Evolutionary conservation across 306 rosid species (phyloP).

Genomic region (Glycine latifolia): DNA sequence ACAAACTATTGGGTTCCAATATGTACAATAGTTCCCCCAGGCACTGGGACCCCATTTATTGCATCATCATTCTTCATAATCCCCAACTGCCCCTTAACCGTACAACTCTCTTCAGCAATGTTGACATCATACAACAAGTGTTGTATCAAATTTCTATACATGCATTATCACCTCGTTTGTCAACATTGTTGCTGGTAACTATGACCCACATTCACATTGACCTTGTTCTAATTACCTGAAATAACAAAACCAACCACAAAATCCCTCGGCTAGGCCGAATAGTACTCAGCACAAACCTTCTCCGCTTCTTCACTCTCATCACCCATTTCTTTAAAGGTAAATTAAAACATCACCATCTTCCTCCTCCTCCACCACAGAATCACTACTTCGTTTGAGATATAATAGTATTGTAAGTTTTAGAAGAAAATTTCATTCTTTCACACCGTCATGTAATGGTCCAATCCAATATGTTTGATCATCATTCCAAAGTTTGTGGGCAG

Average conservation of each 20-base stretch:
- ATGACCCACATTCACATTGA: constrained; percentile 79
- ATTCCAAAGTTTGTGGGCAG: too few species aligned
- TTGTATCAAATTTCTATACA: too few species aligned
- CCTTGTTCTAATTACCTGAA: constrained; percentile 80
- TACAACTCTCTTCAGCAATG: constrained; percentile 53
- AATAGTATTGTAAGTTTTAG: too few species aligned
- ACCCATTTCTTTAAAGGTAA: constrained; percentile 47
- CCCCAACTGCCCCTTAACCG: constrained; percentile 74
- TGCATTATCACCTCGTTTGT: constrained; percentile 88
- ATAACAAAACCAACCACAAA: constrained; percentile 82
- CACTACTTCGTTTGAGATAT: constrained; percentile 55
- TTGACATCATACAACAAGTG: constrained; percentile 66
- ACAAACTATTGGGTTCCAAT: constrained; percentile 82
- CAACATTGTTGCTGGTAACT: constrained; percentile 77
- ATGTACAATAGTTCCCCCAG: constrained; percentile 70
- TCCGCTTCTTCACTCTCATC: constrained; percentile 50
- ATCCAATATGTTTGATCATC: too few species aligned
- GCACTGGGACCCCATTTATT: constrained; percentile 40
- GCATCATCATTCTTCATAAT: constrained; percentile 65
- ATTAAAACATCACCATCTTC: constrained; percentile 38
- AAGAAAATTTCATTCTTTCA: too few species aligned
- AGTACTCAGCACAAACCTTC: constrained; percentile 60
- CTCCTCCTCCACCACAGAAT: constrained; percentile 45
- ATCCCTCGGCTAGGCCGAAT: constrained; percentile 86
- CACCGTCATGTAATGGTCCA: too few species aligned